Percentiles rank a stretch among this genome's conserved stretches.
Evolutionary conservation across 805 yeast species (phyloP).

Genomic region (Ogataea naganishii): DNA sequence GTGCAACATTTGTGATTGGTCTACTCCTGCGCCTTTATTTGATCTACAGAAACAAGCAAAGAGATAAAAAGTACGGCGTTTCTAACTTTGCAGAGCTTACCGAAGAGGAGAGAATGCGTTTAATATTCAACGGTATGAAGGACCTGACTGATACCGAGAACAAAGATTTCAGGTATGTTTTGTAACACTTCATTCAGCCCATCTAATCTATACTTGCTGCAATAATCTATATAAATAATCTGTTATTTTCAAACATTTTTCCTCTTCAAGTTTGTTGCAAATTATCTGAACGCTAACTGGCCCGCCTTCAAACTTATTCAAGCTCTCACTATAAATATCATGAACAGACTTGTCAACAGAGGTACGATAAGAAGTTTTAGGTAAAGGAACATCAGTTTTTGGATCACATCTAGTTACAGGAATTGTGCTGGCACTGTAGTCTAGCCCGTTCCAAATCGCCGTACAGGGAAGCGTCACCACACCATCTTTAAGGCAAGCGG

Average conservation of each 20-base stretch:
- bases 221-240: not conserved
- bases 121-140: conserved; percentile 36
- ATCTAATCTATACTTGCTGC: not conserved
- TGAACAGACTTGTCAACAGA: conserved; percentile 37
- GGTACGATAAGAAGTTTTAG: conserved; percentile 21
- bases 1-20: conserved; percentile 16
- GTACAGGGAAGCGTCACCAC: conserved; percentile 36
- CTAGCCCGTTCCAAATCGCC: conserved; percentile 38
- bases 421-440: conserved; percentile 35
- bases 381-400: conserved; percentile 24
- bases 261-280: conserved; percentile 48
- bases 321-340: conserved; percentile 29
- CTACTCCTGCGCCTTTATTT: conserved; percentile 10
- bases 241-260: conserved; percentile 26
- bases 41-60: conserved; percentile 35
- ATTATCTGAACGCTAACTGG: conserved; percentile 57
- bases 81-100: conserved; percentile 11
- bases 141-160: conserved; percentile 58
- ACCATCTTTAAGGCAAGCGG: conserved; percentile 24
- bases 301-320: conserved; percentile 42
- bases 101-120: conserved; percentile 12
- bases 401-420: conserved; percentile 52
- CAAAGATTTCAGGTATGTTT: conserved; percentile 42
- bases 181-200: conserved; percentile 3
- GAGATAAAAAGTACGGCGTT: conserved; percentile 30